phyloP scores from a whole-genome alignment of 441 rosid species.

The Gossypium schwendimanii region DNA sequence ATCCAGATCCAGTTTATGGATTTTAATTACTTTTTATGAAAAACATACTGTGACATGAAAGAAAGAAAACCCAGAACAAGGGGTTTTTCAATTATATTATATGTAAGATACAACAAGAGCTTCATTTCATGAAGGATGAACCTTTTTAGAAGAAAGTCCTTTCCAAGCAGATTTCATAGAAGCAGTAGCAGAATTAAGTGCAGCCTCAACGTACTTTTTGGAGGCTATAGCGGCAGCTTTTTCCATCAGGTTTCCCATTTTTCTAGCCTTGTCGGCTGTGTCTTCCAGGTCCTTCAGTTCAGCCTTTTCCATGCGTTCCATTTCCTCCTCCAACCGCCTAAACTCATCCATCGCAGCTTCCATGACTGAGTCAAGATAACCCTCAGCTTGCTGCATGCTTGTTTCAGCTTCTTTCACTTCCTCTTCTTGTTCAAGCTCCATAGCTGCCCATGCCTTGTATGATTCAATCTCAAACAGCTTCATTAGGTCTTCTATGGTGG shows the following conservation, averaged over 20 bases:
- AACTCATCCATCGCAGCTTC: slow-evolving; percentile 75
- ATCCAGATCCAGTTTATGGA: not conserved
- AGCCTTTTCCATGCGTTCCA: slow-evolving; percentile 44
- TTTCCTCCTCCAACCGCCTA: slow-evolving; percentile 58
- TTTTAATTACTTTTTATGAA: too few species aligned
- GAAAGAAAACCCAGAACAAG: not conserved
- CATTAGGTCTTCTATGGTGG: slow-evolving; percentile 65
- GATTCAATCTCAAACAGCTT: slow-evolving; percentile 81
- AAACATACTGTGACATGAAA: not conserved
- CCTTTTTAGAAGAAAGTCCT: slow-evolving; percentile 47
- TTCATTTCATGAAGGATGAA: slow-evolving; percentile 59
- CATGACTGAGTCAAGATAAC: slow-evolving; percentile 63
- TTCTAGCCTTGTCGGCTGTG: slow-evolving; percentile 51
- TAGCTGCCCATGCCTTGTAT: slow-evolving; percentile 74
- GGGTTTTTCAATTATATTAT: not conserved
- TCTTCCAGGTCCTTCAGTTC: slow-evolving; percentile 31
- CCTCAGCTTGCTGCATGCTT: slow-evolving; percentile 44
- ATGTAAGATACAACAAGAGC: not conserved
- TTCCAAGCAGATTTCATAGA: slow-evolving; percentile 74
- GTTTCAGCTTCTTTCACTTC: slow-evolving; percentile 42
- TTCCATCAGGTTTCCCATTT: slow-evolving; percentile 47
- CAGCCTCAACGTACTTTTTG: slow-evolving; percentile 64
- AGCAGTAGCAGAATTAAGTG: slow-evolving; percentile 66
- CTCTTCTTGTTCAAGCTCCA: slow-evolving; percentile 39
- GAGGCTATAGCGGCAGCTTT: slow-evolving; percentile 60